phyloP scores from a whole-genome alignment of 768 basidiomycete species.

The Boletus rubroflammeus region DNA sequence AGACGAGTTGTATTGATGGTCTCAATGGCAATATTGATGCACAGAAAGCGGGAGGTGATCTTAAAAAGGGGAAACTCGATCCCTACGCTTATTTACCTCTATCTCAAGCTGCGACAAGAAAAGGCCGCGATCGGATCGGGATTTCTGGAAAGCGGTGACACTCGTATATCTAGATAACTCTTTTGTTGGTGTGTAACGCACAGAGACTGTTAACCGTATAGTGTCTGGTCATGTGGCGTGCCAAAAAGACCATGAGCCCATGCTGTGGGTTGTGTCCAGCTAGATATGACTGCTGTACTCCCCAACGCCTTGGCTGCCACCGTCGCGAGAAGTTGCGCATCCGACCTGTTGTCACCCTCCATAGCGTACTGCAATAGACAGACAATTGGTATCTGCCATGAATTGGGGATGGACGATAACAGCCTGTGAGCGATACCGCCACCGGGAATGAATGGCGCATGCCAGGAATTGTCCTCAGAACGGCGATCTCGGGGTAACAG shows the following conservation, averaged over 20 bases:
- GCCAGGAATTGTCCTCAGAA: conserved; percentile 24
- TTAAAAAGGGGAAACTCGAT: conserved; percentile 82
- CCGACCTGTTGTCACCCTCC: conserved; percentile 78
- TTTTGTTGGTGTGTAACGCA: not conserved
- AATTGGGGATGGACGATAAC: conserved; percentile 50
- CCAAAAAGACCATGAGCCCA: conserved; percentile 66
- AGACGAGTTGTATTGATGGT: not conserved
- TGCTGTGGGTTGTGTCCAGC: conserved; percentile 63
- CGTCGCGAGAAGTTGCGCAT: conserved; percentile 61
- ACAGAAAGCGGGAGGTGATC: conserved; percentile 92
- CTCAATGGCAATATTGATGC: conserved; percentile 6
- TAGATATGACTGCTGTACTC: conserved; percentile 25
- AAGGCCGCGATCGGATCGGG: conserved; percentile 47
- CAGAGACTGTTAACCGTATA: conserved; percentile 52
- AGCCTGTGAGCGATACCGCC: conserved; percentile 71
- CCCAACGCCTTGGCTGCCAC: conserved; percentile 49
- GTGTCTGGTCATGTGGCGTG: conserved; percentile 64
- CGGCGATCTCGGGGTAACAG: conserved; percentile 38
- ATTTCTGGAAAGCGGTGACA: conserved; percentile 61
- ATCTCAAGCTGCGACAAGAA: conserved; percentile 73
- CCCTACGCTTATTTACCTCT: conserved; percentile 92
- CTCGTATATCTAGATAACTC: not conserved
- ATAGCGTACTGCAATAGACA: conserved; percentile 70
- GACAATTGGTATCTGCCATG: conserved; percentile 52
- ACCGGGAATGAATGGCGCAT: conserved; percentile 72